phyloP scores from a whole-genome alignment of 805 yeast species.

The Brettanomyces sp. region DNA sequence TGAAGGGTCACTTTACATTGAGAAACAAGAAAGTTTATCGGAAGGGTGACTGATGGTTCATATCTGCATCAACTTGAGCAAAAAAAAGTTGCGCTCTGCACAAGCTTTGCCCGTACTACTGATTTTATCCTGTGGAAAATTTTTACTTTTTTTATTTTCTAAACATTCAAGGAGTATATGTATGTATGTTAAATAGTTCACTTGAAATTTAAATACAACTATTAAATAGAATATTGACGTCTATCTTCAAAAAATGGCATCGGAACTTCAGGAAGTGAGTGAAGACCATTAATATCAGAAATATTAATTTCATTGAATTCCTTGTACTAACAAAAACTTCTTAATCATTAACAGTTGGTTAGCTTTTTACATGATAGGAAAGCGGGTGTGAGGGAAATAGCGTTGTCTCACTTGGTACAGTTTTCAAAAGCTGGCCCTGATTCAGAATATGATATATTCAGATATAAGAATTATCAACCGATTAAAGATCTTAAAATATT shows the following conservation, averaged over 20 bases:
- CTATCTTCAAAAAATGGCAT: constrained; percentile 27
- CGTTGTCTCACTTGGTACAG: constrained; percentile 76
- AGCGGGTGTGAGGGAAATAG: constrained; percentile 72
- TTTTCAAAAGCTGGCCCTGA: constrained; percentile 57
- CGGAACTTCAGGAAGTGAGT: constrained; percentile 43
- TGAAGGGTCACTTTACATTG: constrained; percentile 21
- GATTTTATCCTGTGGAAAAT: background rate
- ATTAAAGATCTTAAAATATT: constrained; percentile 61
- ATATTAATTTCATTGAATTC: too few relatives aligned
- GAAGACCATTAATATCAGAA: background rate
- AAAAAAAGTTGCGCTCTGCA: too few relatives aligned
- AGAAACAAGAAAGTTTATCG: constrained; percentile 23
- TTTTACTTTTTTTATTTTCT: background rate
- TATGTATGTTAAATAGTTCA: too few relatives aligned
- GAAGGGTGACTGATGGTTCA: background rate
- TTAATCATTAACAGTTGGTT: constrained; percentile 28
- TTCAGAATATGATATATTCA: constrained; percentile 54
- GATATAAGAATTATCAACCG: constrained; percentile 60
- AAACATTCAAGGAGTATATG: too few relatives aligned
- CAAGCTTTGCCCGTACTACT: too few relatives aligned
- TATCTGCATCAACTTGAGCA: too few relatives aligned
- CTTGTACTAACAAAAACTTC: background rate
- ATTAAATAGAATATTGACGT: background rate
- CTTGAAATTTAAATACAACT: too few relatives aligned
- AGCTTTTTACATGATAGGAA: constrained; percentile 75